Evolutionary conservation across 805 yeast genomes (phyloP).

Genomic region (Kodamaea kaohsiungensis): DNA sequence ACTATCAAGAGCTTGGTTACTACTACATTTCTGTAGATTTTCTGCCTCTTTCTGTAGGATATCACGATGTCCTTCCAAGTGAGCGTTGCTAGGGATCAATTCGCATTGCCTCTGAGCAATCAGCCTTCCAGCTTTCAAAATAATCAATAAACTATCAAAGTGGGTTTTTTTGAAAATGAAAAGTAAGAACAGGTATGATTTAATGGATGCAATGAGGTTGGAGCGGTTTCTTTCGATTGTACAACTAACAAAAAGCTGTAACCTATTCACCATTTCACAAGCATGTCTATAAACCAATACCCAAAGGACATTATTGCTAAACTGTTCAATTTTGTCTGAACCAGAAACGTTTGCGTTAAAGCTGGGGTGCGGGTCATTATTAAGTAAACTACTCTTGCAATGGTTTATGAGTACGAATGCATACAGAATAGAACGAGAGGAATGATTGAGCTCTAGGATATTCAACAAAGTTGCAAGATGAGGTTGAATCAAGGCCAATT

Average conservation of each 20-base stretch:
- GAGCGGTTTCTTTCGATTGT: neutral
- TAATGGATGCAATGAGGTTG: conserved; percentile 12
- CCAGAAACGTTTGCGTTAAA: conserved; percentile 20
- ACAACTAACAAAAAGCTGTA: conserved; percentile 5
- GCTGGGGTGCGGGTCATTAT: conserved; percentile 24
- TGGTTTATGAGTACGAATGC: conserved; percentile 23
- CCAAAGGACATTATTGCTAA: conserved; percentile 21
- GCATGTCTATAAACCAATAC: conserved; percentile 19
- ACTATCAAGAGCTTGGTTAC: neutral
- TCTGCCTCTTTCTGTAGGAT: neutral
- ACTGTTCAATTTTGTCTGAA: conserved; percentile 6
- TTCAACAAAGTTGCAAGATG: neutral
- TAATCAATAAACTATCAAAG: conserved; percentile 16
- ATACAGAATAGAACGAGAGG: conserved; percentile 14
- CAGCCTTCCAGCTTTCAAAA: conserved; percentile 16
- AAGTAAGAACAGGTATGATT: conserved; percentile 20
- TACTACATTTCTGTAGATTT: neutral
- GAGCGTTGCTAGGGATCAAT: conserved; percentile 4
- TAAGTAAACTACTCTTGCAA: conserved; percentile 8
- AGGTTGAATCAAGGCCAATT: neutral
- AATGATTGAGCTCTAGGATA: neutral
- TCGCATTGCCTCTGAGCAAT: conserved; percentile 17
- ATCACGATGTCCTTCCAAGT: neutral
- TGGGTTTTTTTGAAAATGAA: conserved; percentile 19
- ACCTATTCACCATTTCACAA: conserved; percentile 13